Evolutionary conservation across 2,329 filamentous ascomycete species (phyloP), one percentile per base, ranked within the genome.

Genomic region (Hypoxylon sp.): DNA sequence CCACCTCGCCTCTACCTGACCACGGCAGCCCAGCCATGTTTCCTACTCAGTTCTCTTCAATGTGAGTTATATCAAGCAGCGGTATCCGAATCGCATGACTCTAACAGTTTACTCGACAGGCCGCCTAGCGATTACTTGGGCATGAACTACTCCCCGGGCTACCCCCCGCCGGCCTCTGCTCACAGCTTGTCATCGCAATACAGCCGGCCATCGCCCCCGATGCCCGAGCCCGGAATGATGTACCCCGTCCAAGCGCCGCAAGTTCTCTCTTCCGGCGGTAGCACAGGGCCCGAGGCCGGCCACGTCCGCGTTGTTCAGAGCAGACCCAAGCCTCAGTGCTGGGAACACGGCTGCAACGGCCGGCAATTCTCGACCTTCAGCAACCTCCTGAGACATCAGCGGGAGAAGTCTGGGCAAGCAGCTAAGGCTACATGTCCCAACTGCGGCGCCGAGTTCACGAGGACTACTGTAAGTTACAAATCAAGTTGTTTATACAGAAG

Each of bases 261-360:
- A 58, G 72, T 69, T 45, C 69, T 79, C 46, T 65, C 75, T n/a
- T 69, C 74, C 18, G 73, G 74, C 35, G 70, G 58, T 41, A 60
- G 70, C 57, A 54, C 69, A 35, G 61, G 66, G 63, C 73, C 77
- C 61, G 75, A 79, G 61, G 73, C 74, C 31, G 72, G 78, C 38
- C 78, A 86, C 64, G 86, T 91, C 33, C 83, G 90, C 57, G 85
- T 92, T 13, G 82, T 92, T 15, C 88, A 90, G 73, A 88, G 86
- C 67, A 84, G 90, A 64, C 92, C 92, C n/a, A 96, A 96, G 77
- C 92, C 93, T 41, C 92, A 96, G 73, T 97, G 94, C 75, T 98
- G 91, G 91, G 94, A 97, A 60, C 94, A 98, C 71, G 94, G 93
- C 9, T 98, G 94, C 80, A 97, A 97, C 69, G 94, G 94, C 17